A percentile compares a stretch with the other conserved stretches of the same genome.
Conservation (phyloP, 768 basidiomycete species). For the Russula dissimulans region DNA sequence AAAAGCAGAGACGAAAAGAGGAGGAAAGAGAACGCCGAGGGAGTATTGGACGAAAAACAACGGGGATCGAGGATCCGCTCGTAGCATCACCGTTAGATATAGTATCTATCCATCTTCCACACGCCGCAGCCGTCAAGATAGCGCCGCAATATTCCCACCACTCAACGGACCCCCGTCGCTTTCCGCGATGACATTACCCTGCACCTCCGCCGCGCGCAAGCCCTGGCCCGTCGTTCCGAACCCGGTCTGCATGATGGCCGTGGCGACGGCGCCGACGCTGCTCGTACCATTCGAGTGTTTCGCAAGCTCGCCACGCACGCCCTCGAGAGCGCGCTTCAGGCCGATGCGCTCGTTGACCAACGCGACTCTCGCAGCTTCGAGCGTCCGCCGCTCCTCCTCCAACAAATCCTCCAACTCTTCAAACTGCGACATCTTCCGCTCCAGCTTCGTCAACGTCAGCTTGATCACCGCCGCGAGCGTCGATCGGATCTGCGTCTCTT, state of each 20-base stretch:
- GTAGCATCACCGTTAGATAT: neutral
- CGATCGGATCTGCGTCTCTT: constrained; percentile 70
- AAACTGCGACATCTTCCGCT: constrained; percentile 91
- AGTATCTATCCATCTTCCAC: neutral
- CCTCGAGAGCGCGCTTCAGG: constrained; percentile 63
- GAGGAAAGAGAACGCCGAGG: neutral
- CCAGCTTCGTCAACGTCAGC: constrained; percentile 77
- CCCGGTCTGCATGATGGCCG: constrained; percentile 28
- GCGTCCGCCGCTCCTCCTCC: constrained; percentile 77
- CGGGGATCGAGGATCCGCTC: neutral
- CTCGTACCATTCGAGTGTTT: constrained; percentile 35
- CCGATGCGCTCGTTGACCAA: constrained; percentile 72
- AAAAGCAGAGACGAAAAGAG: neutral
- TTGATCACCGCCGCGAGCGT: constrained; percentile 80
- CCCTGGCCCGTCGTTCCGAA: constrained; percentile 57
- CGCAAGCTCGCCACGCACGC: constrained; percentile 53
- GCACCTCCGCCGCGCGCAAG: constrained; percentile 45
- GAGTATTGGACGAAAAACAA: neutral
- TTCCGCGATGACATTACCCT: constrained; percentile 35
- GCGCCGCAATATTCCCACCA: constrained; percentile 46
- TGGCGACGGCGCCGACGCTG: constrained; percentile 22
- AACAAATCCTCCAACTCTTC: constrained; percentile 88
- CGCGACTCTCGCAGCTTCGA: constrained; percentile 76
- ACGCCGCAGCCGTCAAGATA: constrained; percentile 28
- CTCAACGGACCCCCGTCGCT: constrained; percentile 45